A percentile compares a stretch with the other conserved stretches of the same genome.
phyloP scores from a whole-genome alignment of 2,329 filamentous ascomycete species.

The Pseudogymnoascus verrucosus region DNA sequence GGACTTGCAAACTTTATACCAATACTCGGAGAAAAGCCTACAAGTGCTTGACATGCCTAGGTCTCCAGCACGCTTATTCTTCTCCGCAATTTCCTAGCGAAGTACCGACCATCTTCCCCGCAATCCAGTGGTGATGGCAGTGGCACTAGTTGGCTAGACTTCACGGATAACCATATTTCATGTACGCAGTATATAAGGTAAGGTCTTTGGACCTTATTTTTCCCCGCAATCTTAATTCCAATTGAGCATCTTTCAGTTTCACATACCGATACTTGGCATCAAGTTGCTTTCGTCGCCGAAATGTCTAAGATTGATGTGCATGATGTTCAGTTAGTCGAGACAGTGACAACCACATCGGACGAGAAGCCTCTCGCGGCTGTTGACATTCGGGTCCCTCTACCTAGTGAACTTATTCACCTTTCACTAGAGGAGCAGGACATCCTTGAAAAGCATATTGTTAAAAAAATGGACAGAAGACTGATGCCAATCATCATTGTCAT shows the following conservation, averaged over 20 bases:
- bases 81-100: neutral
- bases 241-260: neutral
- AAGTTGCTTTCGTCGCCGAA: neutral
- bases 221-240: neutral
- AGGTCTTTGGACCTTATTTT: neutral
- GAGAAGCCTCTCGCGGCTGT: neutral
- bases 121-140: neutral
- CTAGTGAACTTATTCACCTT: conserved; percentile 3
- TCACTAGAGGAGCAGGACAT: neutral
- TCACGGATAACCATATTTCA: neutral
- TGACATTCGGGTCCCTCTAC: conserved; percentile 1
- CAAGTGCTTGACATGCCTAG: neutral
- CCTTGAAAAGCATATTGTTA: conserved; percentile 7
- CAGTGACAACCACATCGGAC: neutral
- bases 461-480: neutral
- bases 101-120: neutral
- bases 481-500: conserved; percentile 9
- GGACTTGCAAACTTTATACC: neutral
- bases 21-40: neutral
- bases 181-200: neutral
- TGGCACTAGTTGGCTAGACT: neutral
- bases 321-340: neutral
- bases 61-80: neutral
- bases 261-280: neutral
- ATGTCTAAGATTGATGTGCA: neutral